Conservation (phyloP, 176 grass and related monocot species). For the Musa schizocarpa region DNA sequence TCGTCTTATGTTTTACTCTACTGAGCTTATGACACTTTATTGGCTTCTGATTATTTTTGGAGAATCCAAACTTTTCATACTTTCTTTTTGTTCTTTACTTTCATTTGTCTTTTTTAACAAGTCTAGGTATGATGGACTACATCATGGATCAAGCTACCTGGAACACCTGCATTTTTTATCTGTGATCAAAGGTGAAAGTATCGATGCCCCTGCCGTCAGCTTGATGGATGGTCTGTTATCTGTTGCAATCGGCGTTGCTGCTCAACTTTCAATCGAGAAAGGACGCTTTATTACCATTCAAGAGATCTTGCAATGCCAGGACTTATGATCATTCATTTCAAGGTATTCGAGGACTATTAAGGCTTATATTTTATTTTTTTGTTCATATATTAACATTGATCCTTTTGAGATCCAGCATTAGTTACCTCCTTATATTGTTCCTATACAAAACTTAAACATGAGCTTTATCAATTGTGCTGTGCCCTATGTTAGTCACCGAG, state of each 20-base stretch:
- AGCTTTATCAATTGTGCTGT: too few species aligned
- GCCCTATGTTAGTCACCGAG: too few species aligned
- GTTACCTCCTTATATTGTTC: too few species aligned
- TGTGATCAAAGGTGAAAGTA: conserved; percentile 46
- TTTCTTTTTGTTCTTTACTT: not conserved
- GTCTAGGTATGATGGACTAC: conserved; percentile 75
- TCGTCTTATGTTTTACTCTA: not conserved
- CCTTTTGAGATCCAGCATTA: too few species aligned
- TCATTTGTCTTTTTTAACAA: not conserved
- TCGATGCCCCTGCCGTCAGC: conserved; percentile 34
- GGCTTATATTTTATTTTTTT: not conserved
- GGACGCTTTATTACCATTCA: conserved; percentile 63
- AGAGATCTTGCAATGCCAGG: conserved; percentile 34
- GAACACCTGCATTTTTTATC: conserved; percentile 85
- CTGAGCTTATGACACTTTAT: not conserved
- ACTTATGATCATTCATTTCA: not conserved
- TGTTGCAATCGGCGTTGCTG: conserved; percentile 61
- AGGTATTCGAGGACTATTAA: not conserved
- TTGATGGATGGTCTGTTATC: conserved; percentile 61
- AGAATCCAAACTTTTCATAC: not conserved
- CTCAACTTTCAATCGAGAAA: conserved; percentile 64
- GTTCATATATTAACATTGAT: too few species aligned
- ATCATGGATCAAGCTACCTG: conserved; percentile 90
- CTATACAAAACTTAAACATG: too few species aligned
- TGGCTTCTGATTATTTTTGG: not conserved